Evolutionary conservation across 169 alveolate genomes (phyloP).

Genomic region (Eimeria necatrix): DNA sequence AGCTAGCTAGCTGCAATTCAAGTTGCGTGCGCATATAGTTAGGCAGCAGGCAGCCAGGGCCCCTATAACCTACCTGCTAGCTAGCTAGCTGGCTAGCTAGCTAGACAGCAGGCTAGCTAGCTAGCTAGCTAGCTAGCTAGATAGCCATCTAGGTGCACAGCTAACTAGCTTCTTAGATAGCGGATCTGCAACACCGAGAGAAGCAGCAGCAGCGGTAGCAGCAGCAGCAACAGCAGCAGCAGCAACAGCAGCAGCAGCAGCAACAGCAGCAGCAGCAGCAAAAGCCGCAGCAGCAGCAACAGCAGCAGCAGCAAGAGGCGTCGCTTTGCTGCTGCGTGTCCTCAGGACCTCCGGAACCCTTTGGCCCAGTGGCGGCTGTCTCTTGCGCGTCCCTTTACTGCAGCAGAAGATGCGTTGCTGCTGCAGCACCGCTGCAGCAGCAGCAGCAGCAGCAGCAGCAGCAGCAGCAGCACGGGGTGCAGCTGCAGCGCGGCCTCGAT

Average conservation of each 20-base stretch:
- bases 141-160: too few species aligned
- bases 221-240: neutral
- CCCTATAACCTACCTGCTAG: neutral
- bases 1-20: too few species aligned
- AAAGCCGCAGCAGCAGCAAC: too few species aligned
- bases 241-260: neutral
- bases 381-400: conserved; percentile 27
- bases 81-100: too few species aligned
- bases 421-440: neutral
- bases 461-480: neutral
- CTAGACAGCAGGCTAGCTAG: too few species aligned
- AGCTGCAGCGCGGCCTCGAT: neutral
- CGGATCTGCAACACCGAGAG: neutral
- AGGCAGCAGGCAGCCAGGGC: neutral
- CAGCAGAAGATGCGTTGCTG: conserved; percentile 47
- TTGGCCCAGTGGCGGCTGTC: conserved; percentile 22
- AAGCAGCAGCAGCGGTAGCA: too few species aligned
- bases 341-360: conserved; percentile 61
- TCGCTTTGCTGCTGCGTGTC: neutral
- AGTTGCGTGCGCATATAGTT: neutral
- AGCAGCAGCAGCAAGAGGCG: too few species aligned
- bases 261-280: too few species aligned
- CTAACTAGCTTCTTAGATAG: neutral
- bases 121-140: too few species aligned
- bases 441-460: conserved; percentile 27